phyloP scores from a whole-genome alignment of 768 basidiomycete genomes.

The Dioszegia hungarica region DNA sequence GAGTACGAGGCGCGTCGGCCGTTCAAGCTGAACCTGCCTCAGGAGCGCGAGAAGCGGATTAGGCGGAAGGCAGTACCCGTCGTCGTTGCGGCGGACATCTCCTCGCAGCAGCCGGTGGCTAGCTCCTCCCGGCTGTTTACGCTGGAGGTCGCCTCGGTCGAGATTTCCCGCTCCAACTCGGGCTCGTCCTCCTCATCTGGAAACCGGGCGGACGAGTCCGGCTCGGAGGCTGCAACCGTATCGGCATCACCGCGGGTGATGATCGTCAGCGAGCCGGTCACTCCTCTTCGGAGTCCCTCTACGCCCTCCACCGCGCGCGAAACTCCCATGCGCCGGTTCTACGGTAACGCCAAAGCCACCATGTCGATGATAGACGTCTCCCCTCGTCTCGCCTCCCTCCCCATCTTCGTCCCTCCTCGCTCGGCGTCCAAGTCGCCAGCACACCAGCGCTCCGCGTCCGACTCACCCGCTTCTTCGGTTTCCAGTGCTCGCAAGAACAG shows the following conservation, averaged over 20 bases:
- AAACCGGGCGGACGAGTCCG: background rate
- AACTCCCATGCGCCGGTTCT: background rate
- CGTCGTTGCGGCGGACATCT: background rate
- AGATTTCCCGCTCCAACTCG: conserved; percentile 1
- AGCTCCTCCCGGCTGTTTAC: background rate
- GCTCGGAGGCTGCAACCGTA: background rate
- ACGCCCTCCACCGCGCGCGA: background rate
- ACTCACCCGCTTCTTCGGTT: background rate
- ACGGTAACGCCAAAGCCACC: conserved; percentile 9
- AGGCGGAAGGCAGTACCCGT: conserved; percentile 27
- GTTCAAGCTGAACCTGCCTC: background rate
- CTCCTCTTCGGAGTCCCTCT: background rate
- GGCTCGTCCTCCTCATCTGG: background rate
- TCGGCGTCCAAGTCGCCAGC: background rate
- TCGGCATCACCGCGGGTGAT: too few relatives aligned
- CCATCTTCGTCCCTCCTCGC: background rate
- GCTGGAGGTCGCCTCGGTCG: background rate
- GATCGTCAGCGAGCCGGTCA: background rate
- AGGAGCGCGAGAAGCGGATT: conserved; percentile 25
- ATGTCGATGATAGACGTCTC: conserved; percentile 11
- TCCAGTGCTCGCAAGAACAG: too few relatives aligned
- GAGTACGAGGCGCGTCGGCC: conserved; percentile 1
- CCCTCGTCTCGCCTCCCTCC: background rate
- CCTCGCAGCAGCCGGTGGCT: background rate
- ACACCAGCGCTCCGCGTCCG: background rate